phyloP scores from a whole-genome alignment of 2,329 filamentous ascomycete species.

The Pyricularia pennisetigena region DNA sequence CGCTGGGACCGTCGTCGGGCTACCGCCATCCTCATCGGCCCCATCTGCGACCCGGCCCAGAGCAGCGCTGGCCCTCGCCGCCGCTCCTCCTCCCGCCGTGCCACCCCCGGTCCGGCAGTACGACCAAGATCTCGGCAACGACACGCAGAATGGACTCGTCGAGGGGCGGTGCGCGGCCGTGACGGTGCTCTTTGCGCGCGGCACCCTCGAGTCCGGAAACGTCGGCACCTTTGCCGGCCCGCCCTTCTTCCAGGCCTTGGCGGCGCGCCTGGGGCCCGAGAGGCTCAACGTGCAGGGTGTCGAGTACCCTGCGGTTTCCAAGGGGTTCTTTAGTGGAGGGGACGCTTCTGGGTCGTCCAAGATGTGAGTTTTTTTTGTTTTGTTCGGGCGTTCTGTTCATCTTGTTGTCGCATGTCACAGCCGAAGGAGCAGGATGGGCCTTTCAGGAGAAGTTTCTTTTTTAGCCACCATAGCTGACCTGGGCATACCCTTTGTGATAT shows the following conservation, averaged over 20 bases:
- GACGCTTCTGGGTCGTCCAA: slow-evolving; percentile 29
- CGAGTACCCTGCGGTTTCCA: slow-evolving; percentile 34
- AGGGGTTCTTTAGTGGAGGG: slow-evolving; percentile 35
- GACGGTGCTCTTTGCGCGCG: slow-evolving; percentile 45
- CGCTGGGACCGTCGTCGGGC: not conserved
- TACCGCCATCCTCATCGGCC: not conserved
- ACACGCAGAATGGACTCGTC: slow-evolving; percentile 7
- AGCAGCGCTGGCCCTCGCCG: not conserved
- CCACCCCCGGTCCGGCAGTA: not conserved
- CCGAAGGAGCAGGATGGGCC: not conserved
- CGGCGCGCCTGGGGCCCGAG: slow-evolving; percentile 25
- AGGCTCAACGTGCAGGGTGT: slow-evolving; percentile 44
- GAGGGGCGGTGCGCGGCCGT: slow-evolving; percentile 27
- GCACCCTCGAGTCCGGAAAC: not conserved
- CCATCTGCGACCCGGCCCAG: not conserved
- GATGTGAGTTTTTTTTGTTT: slow-evolving; percentile 20
- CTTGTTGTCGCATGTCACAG: not conserved
- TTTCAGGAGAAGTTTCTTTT: not conserved
- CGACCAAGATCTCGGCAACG: slow-evolving; percentile 1
- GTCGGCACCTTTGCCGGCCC: slow-evolving; percentile 12
- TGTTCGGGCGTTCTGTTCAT: too few species aligned
- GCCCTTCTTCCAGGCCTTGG: slow-evolving; percentile 36
- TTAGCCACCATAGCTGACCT: not conserved
- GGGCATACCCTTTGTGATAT: not conserved
- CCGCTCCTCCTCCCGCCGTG: not conserved